A percentile compares a stretch with the other conserved stretches of the same genome.
phyloP scores from a whole-genome alignment of 768 basidiomycete genomes.

The Lanmaoa rubissima region DNA sequence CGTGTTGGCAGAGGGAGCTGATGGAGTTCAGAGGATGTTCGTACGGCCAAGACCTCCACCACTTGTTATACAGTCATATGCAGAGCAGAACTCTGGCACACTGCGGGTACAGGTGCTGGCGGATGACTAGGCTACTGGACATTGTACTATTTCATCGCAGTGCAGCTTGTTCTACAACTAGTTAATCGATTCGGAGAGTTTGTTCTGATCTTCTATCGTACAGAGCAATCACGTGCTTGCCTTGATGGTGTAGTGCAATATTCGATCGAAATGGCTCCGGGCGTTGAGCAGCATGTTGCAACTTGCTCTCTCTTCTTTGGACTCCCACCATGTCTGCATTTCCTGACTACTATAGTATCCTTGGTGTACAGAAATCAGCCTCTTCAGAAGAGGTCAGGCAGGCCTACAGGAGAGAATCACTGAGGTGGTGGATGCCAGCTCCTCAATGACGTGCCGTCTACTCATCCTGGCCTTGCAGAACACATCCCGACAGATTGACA shows the following conservation, averaged over 20 bases:
- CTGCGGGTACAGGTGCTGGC: slow-evolving; percentile 12
- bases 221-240: slow-evolving; percentile 20
- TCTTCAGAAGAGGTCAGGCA: slow-evolving; percentile 69
- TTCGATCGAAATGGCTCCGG: slow-evolving; percentile 3
- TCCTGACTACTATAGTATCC: slow-evolving; percentile 76
- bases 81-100: slow-evolving; percentile 3
- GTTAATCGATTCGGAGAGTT: background rate
- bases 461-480: slow-evolving; percentile 45
- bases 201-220: background rate
- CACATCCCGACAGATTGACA: slow-evolving; percentile 82
- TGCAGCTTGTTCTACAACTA: background rate
- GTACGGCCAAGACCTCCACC: slow-evolving; percentile 47
- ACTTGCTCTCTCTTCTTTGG: slow-evolving; percentile 4
- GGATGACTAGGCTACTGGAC: slow-evolving; percentile 13
- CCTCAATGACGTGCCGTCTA: background rate
- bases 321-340: slow-evolving; percentile 61
- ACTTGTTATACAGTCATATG: slow-evolving; percentile 19
- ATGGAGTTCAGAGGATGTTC: slow-evolving; percentile 25
- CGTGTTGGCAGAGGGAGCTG: slow-evolving; percentile 8
- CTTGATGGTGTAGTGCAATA: background rate
- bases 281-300: slow-evolving; percentile 13
- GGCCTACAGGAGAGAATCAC: slow-evolving; percentile 78
- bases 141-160: background rate
- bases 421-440: slow-evolving; percentile 44
- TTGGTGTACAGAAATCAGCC: slow-evolving; percentile 53